A percentile compares a stretch with the other conserved stretches of the same genome.
These are phyloP conservation scores for Ogataea pignaliae DNA, from an alignment of 805 yeast genomes.

Conservation along the genomic window DNA sequence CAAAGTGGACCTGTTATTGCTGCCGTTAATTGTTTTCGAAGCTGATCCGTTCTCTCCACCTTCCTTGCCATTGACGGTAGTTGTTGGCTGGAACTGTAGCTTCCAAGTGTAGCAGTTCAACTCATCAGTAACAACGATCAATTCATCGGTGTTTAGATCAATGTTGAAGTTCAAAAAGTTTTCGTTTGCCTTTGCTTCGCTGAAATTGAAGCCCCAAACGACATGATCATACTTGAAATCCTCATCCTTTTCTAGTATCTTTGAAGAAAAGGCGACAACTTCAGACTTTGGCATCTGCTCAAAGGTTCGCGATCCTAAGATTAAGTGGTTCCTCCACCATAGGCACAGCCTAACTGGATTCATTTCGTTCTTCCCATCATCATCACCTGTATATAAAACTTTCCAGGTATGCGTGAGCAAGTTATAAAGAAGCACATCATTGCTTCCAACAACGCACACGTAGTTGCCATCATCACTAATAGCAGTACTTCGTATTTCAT, in stretches of 20 bases:
- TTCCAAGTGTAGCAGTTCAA: conserved; percentile 34
- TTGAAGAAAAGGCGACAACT: conserved; percentile 25
- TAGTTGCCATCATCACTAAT: conserved; percentile 44
- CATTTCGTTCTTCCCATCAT: conserved; percentile 21
- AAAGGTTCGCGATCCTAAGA: conserved; percentile 25
- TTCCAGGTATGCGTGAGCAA: conserved; percentile 43
- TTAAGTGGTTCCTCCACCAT: conserved; percentile 32
- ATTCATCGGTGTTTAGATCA: conserved; percentile 24
- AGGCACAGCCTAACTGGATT: conserved; percentile 33
- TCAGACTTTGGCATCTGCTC: conserved; percentile 25
- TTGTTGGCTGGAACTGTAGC: conserved; percentile 7
- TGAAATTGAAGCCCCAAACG: conserved; percentile 33
- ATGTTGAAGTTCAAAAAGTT: conserved; percentile 26
- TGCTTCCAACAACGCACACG: conserved; percentile 46
- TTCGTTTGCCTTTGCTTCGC: conserved; percentile 24
- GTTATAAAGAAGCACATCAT: conserved; percentile 41
- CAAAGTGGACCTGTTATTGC: conserved; percentile 6
- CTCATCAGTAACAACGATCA: conserved; percentile 28
- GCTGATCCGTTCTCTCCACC: neutral
- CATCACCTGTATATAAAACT: conserved; percentile 32
- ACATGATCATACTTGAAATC: conserved; percentile 25
- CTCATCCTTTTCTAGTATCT: conserved; percentile 18
- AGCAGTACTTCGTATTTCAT: conserved; percentile 38
- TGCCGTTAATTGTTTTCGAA: neutral
- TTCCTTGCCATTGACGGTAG: neutral